A percentile compares a stretch with the other conserved stretches of the same genome.
Evolutionary conservation across 371 early-diverging fungal species (phyloP).

Genomic region (Actinomucor elegans): DNA sequence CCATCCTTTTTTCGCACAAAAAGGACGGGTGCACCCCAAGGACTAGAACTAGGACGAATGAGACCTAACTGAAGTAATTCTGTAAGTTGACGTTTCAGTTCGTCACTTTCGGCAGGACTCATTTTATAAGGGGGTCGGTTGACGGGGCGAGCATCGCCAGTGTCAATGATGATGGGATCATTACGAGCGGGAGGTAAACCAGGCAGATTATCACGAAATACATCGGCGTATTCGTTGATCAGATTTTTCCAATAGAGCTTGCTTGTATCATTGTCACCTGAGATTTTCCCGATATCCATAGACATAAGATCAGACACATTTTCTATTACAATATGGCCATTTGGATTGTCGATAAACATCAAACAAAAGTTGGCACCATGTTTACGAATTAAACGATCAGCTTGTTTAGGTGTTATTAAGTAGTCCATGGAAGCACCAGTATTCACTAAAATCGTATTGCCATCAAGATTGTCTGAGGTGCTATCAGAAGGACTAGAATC

Average conservation of each 20-base stretch:
- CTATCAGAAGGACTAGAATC: no score
- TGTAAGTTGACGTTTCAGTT: conserved; percentile 22
- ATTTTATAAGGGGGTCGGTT: background rate
- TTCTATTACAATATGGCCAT: background rate
- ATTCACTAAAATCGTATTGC: no score
- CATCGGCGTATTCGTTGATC: background rate
- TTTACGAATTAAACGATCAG: no score
- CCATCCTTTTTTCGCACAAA: no score
- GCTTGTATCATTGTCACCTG: no score
- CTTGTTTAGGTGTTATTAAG: no score
- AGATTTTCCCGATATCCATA: no score
- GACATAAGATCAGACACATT: no score
- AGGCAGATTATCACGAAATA: background rate
- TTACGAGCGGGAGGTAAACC: background rate
- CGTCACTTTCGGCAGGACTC: background rate
- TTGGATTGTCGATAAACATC: no score
- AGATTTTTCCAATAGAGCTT: background rate
- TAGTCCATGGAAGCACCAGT: no score
- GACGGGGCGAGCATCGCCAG: background rate
- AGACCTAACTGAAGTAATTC: conserved; percentile 13
- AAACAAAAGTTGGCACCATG: no score
- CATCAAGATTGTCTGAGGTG: no score
- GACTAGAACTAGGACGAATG: conserved; percentile 15
- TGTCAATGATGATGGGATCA: conserved; percentile 18
- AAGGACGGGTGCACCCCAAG: conserved; percentile 35